A percentile compares a stretch with the other conserved stretches of the same genome.
These are phyloP conservation scores for Boletus huronensis DNA, from an alignment of 768 basidiomycete genomes.

Conservation along the genomic window DNA sequence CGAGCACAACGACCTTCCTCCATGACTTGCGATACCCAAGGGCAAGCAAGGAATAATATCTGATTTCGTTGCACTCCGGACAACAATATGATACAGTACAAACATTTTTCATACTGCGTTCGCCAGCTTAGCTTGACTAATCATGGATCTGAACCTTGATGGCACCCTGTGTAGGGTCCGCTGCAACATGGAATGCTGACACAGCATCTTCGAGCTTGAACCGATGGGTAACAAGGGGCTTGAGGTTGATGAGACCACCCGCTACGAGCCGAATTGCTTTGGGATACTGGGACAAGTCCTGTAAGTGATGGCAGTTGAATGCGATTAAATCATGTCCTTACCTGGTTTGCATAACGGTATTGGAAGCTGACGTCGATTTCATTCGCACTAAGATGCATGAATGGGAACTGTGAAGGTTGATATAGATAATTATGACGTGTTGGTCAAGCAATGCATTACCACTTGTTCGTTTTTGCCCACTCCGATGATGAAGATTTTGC, in stretches of 20 bases:
- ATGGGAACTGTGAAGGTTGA: slow-evolving; percentile 48
- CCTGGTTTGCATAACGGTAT: slow-evolving; percentile 67
- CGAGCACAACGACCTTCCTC: too few species aligned
- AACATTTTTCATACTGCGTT: neutral
- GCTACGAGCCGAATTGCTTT: slow-evolving; percentile 83
- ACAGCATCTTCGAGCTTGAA: slow-evolving; percentile 71
- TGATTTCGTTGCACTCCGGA: neutral
- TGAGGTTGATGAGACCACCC: slow-evolving; percentile 64
- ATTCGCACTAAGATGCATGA: slow-evolving; percentile 69
- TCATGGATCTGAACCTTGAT: slow-evolving; percentile 69
- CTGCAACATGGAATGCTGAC: slow-evolving; percentile 75
- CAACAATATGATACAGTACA: neutral
- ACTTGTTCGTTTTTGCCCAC: slow-evolving; percentile 62
- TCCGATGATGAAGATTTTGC: slow-evolving; percentile 68
- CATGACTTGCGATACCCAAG: neutral
- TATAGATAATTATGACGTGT: neutral
- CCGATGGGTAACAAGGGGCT: slow-evolving; percentile 77
- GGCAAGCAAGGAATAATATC: neutral
- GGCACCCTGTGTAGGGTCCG: slow-evolving; percentile 61
- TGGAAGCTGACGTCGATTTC: slow-evolving; percentile 69
- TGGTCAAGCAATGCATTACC: slow-evolving; percentile 32
- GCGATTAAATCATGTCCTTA: slow-evolving; percentile 8
- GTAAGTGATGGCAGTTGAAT: neutral
- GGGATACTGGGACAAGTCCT: slow-evolving; percentile 52
- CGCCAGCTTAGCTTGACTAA: slow-evolving; percentile 20